Percentiles rank a stretch among this genome's conserved stretches.
Evolutionary conservation across 495 filamentous ascomycete species (phyloP).

Genomic region (Parachaetomium inaequale): DNA sequence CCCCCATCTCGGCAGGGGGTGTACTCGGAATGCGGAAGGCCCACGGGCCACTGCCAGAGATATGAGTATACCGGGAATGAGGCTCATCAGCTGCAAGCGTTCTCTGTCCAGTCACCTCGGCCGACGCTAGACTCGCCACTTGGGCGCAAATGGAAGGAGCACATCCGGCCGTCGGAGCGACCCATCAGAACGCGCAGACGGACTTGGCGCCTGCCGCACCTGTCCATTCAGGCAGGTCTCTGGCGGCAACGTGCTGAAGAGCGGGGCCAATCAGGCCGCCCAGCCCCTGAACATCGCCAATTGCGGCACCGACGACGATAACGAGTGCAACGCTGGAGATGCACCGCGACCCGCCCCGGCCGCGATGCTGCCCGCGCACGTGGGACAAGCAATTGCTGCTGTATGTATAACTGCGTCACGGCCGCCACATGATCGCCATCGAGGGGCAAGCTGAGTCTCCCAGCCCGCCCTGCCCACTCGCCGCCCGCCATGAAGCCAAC

Average conservation of each 20-base stretch:
- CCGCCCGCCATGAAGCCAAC: conserved; percentile 22
- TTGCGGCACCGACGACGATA: conserved; percentile 8
- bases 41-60: background rate
- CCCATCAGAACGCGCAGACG: background rate
- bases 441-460: background rate
- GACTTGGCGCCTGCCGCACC: conserved; percentile 10
- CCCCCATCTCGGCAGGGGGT: too few species aligned
- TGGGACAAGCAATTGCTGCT: background rate
- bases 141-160: conserved; percentile 17
- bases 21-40: too few species aligned
- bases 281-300: conserved; percentile 15
- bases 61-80: background rate
- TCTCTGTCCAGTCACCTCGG: background rate
- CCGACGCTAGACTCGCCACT: conserved; percentile 1
- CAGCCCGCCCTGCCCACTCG: background rate
- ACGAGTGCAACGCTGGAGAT: background rate
- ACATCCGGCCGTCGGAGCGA: background rate
- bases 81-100: too few species aligned
- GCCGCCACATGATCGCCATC: conserved; percentile 4
- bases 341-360: background rate
- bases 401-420: background rate
- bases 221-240: conserved; percentile 24
- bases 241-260: conserved; percentile 7
- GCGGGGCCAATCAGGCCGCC: conserved; percentile 13
- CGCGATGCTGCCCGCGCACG: background rate